phyloP scores from a whole-genome alignment of 2,329 filamentous ascomycete species.

The Meredithiella fracta region DNA sequence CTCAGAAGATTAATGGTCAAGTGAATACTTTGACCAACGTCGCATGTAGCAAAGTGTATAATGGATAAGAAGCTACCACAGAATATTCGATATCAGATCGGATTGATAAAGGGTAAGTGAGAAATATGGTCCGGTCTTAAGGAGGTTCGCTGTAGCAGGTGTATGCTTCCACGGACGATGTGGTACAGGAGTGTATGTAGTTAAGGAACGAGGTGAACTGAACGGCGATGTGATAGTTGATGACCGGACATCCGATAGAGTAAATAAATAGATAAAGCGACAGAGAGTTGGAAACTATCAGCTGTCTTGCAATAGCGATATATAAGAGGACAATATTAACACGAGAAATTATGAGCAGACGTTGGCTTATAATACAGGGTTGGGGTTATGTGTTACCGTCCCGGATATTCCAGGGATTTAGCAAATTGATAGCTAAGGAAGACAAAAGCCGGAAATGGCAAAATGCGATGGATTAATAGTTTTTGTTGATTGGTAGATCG shows the following conservation, averaged over 20 bases:
- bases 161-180: slow-evolving; percentile 1
- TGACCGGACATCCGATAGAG: background rate
- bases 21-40: background rate
- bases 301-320: background rate
- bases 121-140: slow-evolving; percentile 3
- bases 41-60: background rate
- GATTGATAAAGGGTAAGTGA: background rate
- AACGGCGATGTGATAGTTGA: background rate
- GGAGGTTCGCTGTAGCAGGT: slow-evolving; percentile 7
- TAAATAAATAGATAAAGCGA: background rate
- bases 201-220: background rate
- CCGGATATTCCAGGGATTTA: background rate
- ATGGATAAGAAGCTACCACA: background rate
- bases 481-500: too few species aligned
- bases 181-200: background rate
- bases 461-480: too few species aligned
- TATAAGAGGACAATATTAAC: background rate
- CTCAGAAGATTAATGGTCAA: background rate
- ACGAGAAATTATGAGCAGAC: background rate
- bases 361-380: slow-evolving; percentile 1
- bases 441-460: background rate
- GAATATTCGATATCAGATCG: background rate
- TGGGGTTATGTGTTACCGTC: slow-evolving; percentile 4
- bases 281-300: background rate
- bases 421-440: background rate